Base-by-base conservation (phyloP, 192 early-diverging fungal genomes). In the Chytriomyces confervae region DNA sequence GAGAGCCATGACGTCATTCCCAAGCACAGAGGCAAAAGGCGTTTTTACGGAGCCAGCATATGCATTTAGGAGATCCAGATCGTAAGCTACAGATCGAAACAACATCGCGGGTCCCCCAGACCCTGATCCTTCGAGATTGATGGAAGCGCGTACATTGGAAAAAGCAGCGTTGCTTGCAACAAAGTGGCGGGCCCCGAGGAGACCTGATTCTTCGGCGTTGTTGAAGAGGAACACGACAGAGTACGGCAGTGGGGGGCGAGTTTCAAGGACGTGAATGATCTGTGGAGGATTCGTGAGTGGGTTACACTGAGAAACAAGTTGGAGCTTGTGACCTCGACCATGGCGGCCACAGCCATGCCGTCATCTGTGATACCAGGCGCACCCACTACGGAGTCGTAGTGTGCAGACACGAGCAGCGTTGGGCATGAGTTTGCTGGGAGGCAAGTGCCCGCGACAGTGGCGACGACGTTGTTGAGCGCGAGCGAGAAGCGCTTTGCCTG, bases 281-380 rank as follows among this genome's bases (percentile, higher is more conserved):
- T 49, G 27, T 6, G 29, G 53, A 20, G 53, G 6, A 0, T 81
- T 20, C 49, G 29, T 18, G 23, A 47, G 66, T 65, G 13, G 27
- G 53, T 57, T 6, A 3, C 24, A 24, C 23, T 53, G 23, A 65
- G 11, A 44, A 86, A 48, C 13, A 49, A 69, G 13, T 0, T 11
- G 57, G 13, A 6, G 10, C 10, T 51, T 57, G 24, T 44, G 18
- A 80, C 66, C 60, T 84, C 82, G 47, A 86, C 16, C 62, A 84
- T 83, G 62, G 50, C 75, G 7, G 79, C 82, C 20, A 86, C 69
- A 0, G 71, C 80, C 8, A 87, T 77, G 8, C 84, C 86, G 61
- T 84, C 81, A 75, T 87, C 86, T 23, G 86, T 86, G 23, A 76
- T 81, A 27, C 86, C 86, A 20, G 61, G 72, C 5, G 78, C 49